Conservation (phyloP, 2,329 filamentous ascomycete genomes). For the Catunica adiposa region DNA sequence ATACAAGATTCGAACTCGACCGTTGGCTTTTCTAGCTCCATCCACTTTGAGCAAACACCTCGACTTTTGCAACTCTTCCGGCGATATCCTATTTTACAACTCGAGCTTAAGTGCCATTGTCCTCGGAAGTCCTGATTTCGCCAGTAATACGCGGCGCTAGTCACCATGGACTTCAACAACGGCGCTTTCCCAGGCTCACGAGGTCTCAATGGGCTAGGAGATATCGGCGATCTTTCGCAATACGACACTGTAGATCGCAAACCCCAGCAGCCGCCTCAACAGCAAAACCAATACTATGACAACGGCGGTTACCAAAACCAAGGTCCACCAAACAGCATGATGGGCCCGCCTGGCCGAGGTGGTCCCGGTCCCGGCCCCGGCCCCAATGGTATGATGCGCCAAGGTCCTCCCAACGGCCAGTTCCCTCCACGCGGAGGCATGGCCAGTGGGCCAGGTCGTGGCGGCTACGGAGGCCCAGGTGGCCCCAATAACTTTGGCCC, state of each 20-base stretch:
- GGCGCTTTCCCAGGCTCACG: conserved; percentile 11
- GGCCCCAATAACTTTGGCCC: conserved; percentile 15
- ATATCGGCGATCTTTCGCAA: conserved; percentile 1
- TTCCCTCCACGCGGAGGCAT: conserved; percentile 24
- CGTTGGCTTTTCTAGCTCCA: background rate
- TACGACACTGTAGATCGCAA: background rate
- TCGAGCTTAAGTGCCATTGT: background rate
- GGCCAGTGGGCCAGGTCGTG: conserved; percentile 10
- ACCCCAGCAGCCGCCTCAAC: conserved; percentile 17
- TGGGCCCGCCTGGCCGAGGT: conserved; percentile 24
- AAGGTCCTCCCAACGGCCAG: conserved; percentile 24
- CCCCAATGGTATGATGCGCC: conserved; percentile 21
- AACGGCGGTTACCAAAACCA: conserved; percentile 29
- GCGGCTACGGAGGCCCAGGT: conserved; percentile 1
- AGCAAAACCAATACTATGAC: conserved; percentile 33
- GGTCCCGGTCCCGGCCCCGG: conserved; percentile 21
- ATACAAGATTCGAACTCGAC: background rate
- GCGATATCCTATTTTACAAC: background rate
- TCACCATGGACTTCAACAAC: conserved; percentile 9
- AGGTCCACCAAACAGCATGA: conserved; percentile 25
- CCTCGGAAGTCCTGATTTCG: background rate
- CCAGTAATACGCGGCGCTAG: background rate
- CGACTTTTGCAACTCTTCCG: background rate
- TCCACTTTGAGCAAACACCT: background rate
- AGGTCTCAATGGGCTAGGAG: conserved; percentile 1